These are phyloP conservation scores for Leccinum obscurum DNA, from an alignment of 768 basidiomycete genomes.

Conservation along the genomic window DNA sequence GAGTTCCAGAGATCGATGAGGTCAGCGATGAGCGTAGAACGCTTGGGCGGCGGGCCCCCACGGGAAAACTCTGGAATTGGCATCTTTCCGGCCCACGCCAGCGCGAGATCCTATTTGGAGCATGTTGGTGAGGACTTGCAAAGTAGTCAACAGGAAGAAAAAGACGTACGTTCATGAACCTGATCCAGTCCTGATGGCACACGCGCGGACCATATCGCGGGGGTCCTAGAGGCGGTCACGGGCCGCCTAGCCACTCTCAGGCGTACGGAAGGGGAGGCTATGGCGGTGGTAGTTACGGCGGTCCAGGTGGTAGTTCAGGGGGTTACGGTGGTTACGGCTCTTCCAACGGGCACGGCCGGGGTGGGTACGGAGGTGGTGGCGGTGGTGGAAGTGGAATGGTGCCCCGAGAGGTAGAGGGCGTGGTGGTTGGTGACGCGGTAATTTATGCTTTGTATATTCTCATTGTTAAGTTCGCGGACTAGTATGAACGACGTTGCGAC, in stretches of 20 bases:
- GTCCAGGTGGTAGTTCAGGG: constrained; percentile 12
- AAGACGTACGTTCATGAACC: constrained; percentile 69
- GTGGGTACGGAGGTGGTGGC: constrained; percentile 40
- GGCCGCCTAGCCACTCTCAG: constrained; percentile 21
- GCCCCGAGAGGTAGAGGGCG: constrained; percentile 41
- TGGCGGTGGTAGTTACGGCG: constrained; percentile 8
- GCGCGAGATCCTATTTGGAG: constrained; percentile 58
- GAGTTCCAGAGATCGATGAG: constrained; percentile 79
- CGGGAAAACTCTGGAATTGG: constrained; percentile 55
- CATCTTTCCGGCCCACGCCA: constrained; percentile 76
- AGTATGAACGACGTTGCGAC: background rate
- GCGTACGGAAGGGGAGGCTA: constrained; percentile 29
- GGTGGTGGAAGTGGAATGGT: constrained; percentile 36
- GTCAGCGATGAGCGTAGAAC: constrained; percentile 62
- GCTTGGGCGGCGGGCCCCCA: constrained; percentile 51
- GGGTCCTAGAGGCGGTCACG: constrained; percentile 28
- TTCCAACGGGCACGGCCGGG: constrained; percentile 33
- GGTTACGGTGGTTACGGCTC: constrained; percentile 37
- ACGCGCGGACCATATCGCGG: constrained; percentile 49
- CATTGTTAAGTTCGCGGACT: constrained; percentile 11
- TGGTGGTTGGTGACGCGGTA: constrained; percentile 42
- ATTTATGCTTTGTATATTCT: constrained; percentile 27
- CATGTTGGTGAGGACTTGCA: no score
- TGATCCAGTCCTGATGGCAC: constrained; percentile 74
- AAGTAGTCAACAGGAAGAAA: background rate